phyloP scores from a whole-genome alignment of 2,329 filamentous ascomycete species.

The Fusarium poae region DNA sequence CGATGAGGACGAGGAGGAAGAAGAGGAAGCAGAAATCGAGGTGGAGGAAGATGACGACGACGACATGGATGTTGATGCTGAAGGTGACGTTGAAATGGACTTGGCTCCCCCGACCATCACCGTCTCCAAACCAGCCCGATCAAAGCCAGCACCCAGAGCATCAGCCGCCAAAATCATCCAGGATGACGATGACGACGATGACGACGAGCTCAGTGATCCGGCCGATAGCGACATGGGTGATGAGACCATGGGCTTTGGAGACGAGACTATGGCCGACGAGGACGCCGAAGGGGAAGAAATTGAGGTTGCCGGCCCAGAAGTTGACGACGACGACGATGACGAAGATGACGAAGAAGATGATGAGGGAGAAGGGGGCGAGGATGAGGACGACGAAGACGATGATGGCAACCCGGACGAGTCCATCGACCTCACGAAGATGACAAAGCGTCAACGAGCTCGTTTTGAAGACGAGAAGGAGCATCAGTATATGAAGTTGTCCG shows the following conservation, averaged over 20 bases:
- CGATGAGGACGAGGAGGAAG: slow-evolving; percentile 61
- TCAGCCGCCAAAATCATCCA: slow-evolving; percentile 53
- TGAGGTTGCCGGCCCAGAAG: slow-evolving; percentile 58
- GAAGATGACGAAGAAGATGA: slow-evolving; percentile 60
- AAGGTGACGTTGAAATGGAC: slow-evolving; percentile 64
- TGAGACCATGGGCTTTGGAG: slow-evolving; percentile 55
- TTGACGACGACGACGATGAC: slow-evolving; percentile 58
- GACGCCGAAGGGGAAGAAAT: slow-evolving; percentile 64
- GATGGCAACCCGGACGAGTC: slow-evolving; percentile 63
- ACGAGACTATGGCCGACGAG: slow-evolving; percentile 62
- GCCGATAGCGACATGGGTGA: slow-evolving; percentile 62
- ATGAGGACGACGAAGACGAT: slow-evolving; percentile 60
- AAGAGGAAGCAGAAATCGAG: slow-evolving; percentile 54
- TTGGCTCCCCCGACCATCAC: slow-evolving; percentile 60
- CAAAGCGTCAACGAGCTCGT: slow-evolving; percentile 69
- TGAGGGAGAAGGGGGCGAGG: slow-evolving; percentile 57
- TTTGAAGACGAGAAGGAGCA: slow-evolving; percentile 66
- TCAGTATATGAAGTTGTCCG: slow-evolving; percentile 71
- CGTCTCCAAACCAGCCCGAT: slow-evolving; percentile 60
- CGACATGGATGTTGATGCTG: slow-evolving; percentile 58
- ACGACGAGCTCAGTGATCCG: slow-evolving; percentile 68
- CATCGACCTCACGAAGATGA: slow-evolving; percentile 71
- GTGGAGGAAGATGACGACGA: slow-evolving; percentile 60
- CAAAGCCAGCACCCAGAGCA: slow-evolving; percentile 54
- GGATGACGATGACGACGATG: slow-evolving; percentile 62